Base-by-base conservation (phyloP, 345 rosid genomes). In the Pistacia integerrima region DNA sequence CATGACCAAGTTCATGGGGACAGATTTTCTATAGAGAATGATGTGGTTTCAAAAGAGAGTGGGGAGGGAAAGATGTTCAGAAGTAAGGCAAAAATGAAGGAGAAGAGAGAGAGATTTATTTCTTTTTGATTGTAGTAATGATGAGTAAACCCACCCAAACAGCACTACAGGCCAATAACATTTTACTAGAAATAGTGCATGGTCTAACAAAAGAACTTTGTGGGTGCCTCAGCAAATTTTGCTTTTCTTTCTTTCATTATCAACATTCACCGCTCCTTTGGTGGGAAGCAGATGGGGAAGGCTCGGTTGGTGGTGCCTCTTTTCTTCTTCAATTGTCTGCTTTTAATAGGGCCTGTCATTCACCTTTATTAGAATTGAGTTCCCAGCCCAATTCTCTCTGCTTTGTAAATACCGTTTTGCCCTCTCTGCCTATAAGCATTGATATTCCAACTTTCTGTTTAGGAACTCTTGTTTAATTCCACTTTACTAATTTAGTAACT, bases 21-120 rank as follows among this genome's bases (percentile, higher is more conserved):
- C 97, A 92, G 91, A 90, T 82, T 82, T 89, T 92, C 97, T 71
- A 44, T 66, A 25, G 81, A 74, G 82, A 89, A 92, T 92, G 92
- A 92, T 90, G 84, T 84, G 77, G 87, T 84, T 87, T 86, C 81
- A 75, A 76, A 84, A 83, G 79, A 76, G 66, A 55, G 68, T 38
- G 61, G 48, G 76, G 81, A 77, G 78, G 81, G 84, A 77, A 73
- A 46, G 77, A 78, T 64, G 76, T 49, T 70, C 67, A 75, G 79
- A 65, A 79, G 12, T 52, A 10, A 3, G 36, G 71, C 20, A 66
- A 36, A 46, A 57, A 44, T 78, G 67, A 65, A 20, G 61, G 54
- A 16, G 64, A 41, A 51, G 58, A 44, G 75, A 36, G 76, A 52
- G 41, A 41, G 61, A 55, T 22, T 56, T 17, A 4, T 16, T 5